Conservation (phyloP, 768 basidiomycete genomes). For the Clathrus columnatus region DNA sequence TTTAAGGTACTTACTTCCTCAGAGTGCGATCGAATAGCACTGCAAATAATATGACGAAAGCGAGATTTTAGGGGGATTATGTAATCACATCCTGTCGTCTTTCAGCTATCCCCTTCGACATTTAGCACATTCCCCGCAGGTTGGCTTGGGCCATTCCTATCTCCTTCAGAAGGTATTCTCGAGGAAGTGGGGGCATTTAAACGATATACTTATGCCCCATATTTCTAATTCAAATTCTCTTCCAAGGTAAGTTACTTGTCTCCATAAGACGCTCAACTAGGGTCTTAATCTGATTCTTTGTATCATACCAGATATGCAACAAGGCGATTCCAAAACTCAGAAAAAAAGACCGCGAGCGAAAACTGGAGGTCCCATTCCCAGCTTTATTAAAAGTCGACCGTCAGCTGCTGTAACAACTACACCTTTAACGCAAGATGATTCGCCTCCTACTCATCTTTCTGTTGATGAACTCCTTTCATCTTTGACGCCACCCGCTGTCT, state of each 20-base stretch:
- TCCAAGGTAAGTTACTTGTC: background rate
- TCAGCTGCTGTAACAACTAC: conserved; percentile 5
- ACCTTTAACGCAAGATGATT: background rate
- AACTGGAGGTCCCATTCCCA: conserved; percentile 4
- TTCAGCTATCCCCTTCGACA: too few species aligned
- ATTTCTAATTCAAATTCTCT: too few species aligned
- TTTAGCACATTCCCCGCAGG: too few species aligned
- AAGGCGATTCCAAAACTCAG: background rate
- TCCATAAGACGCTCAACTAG: background rate
- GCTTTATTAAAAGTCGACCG: background rate
- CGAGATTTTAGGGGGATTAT: too few species aligned
- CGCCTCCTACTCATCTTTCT: conserved; percentile 10
- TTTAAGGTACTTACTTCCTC: too few species aligned
- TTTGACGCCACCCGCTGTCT: conserved; percentile 47
- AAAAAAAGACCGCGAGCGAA: conserved; percentile 9
- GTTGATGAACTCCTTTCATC: conserved; percentile 41
- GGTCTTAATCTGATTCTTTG: background rate
- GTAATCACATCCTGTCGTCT: too few species aligned
- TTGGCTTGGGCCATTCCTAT: too few species aligned
- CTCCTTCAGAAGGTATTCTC: too few species aligned
- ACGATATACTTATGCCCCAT: too few species aligned
- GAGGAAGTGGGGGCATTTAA: too few species aligned
- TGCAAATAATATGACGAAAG: too few species aligned
- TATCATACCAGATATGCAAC: background rate
- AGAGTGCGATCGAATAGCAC: too few species aligned